These are phyloP conservation scores for Ambrosiella xylebori DNA, from an alignment of 2,329 filamentous ascomycete species.

Conservation along the genomic window DNA sequence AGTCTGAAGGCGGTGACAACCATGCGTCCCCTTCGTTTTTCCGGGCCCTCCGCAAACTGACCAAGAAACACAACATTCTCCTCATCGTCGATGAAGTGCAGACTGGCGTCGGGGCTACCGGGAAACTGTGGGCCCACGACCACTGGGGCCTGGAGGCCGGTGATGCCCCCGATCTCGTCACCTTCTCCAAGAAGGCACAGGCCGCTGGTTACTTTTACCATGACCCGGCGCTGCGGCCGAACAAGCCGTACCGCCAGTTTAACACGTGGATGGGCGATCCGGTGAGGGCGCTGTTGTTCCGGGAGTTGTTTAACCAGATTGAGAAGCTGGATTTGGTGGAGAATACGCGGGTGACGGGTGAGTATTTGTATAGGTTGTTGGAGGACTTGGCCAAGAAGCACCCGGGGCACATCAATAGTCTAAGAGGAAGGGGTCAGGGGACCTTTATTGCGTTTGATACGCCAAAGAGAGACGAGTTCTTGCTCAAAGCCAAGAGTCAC, in stretches of 20 bases:
- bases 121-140: slow-evolving; percentile 76
- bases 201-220: slow-evolving; percentile 71
- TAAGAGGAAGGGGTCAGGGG: slow-evolving; percentile 73
- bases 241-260: slow-evolving; percentile 73
- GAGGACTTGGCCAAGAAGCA: slow-evolving; percentile 50
- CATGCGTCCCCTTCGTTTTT: slow-evolving; percentile 68
- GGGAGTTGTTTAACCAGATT: slow-evolving; percentile 61
- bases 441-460: slow-evolving; percentile 90
- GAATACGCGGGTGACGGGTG: slow-evolving; percentile 60
- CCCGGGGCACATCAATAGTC: slow-evolving; percentile 62
- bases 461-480: slow-evolving; percentile 60
- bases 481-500: slow-evolving; percentile 59
- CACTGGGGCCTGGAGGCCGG: slow-evolving; percentile 50
- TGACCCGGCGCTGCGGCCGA: slow-evolving; percentile 55
- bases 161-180: slow-evolving; percentile 67
- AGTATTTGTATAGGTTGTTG: slow-evolving; percentile 59
- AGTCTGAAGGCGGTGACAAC: slow-evolving; percentile 73
- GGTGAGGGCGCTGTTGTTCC: slow-evolving; percentile 58
- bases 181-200: slow-evolving; percentile 76
- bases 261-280: slow-evolving; percentile 83
- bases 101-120: slow-evolving; percentile 69
- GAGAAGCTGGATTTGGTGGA: slow-evolving; percentile 60
- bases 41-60: slow-evolving; percentile 54
- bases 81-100: slow-evolving; percentile 76
- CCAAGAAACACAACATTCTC: slow-evolving; percentile 49